Evolutionary conservation across 345 rosid genomes (phyloP), one percentile per base, ranked within the genome.

Genomic region (Syzygium oleosum): DNA sequence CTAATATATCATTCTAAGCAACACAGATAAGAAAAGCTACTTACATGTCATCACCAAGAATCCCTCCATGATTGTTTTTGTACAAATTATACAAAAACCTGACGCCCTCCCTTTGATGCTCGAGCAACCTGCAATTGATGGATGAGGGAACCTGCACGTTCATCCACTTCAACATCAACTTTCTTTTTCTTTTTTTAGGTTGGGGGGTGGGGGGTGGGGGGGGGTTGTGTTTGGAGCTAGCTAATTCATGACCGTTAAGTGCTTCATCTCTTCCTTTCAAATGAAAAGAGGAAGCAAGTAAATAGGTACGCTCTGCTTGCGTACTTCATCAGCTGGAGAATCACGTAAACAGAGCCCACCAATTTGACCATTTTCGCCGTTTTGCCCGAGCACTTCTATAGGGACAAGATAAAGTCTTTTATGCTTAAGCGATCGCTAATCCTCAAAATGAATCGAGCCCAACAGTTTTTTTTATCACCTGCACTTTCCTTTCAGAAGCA

Each of bases 1-100:
- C n/a, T 7, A 84, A 49, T 25, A 22, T 49, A 51, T 84, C 68
- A 87, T 5, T 68, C 56, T 46, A 83, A 87, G 58, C 51, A 2
- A 46, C 10, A 84, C 55, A 13, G 3, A 59, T 25, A 6, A 2
- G 25, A 77, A 9, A 52, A 79, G 22, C 51, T 85, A 92, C 97
- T 91, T 91, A 97, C 99, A 97, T 97, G 92, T 97, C 99, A 92
- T 97, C 99, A 63, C 99, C 99, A 86, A 96, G 98, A 90, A 96
- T 90, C 51, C 99, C 99, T 10, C 99, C 99, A 91, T 95, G 96
- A 87, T 96, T 95, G 89, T 92, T 92, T 92, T 83, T 92, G 88
- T 95, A 95, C 53, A 97, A 90, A 89, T 90, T 92, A 86, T 92
- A 95, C 79, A 97, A 89, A 90, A 97, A 97, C 88, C 91, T 93